Base-by-base conservation (phyloP, 1,284 basidiomycete species). In the Cryptococcus amylolentus region DNA sequence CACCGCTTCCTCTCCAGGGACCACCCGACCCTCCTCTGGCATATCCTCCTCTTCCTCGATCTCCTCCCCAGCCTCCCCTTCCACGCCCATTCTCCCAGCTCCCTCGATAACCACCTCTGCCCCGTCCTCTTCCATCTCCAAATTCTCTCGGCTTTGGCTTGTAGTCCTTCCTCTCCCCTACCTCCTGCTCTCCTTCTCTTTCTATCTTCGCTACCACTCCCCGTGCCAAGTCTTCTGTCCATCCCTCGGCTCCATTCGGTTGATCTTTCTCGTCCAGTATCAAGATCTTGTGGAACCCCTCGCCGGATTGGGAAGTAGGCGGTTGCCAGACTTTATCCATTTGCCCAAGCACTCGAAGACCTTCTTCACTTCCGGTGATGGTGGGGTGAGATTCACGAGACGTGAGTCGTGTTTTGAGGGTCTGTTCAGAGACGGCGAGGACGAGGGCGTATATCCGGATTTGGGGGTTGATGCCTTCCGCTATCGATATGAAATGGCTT, bases 401-500 rank as follows among this genome's bases (percentile, higher is more conserved):
- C 16, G 38, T 16, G 4, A 78, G 64, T 9, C 77, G 64, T 0
- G 28, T 20, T 44, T 67, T 53, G 4, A 78, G 68, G 1, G 68
- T 68, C 12, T 57, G 23, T 4, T 46, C 48, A 1, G 71, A 62
- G 7, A 60, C 52, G 13, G 44, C 12, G 23, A 72, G 57, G n/a
- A 65, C 57, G 3, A 73, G 55, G 35, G 57, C 62, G 52, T 56
- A 64, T 14, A 67, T 58, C 13, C 28, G 51, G 3, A 68, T 63
- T 5, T 42, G 64, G 0, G 65, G 60, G 6, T 42, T 49, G 14
- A 35, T 12, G 7, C 39, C 28, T 23, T 60, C 38, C 1, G 69
- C 73, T 1, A 77, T 68, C 26, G 52, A 28, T 28, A 77, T 57
- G 53, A 78, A 78, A 53, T 78, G 75, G 13, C 66, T 65, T 49